Percentiles rank a stretch among this genome's conserved stretches.
Conservation (phyloP, 805 yeast species). For the Candida caryicola region DNA sequence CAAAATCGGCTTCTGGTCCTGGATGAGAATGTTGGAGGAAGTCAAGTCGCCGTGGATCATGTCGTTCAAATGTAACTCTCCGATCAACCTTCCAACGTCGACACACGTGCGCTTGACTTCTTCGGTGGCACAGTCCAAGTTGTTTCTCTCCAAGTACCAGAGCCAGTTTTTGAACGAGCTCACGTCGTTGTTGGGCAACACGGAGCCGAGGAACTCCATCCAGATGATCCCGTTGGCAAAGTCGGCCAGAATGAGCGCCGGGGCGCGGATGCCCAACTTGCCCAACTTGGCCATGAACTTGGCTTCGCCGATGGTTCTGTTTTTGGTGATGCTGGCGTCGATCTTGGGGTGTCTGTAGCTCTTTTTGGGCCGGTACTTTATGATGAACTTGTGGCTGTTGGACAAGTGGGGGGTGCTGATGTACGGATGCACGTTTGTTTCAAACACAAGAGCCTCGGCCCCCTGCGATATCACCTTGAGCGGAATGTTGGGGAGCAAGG, state of each 20-base stretch:
- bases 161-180: slow-evolving; percentile 72
- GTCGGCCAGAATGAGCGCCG: slow-evolving; percentile 74
- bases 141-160: slow-evolving; percentile 53
- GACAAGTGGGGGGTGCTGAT: slow-evolving; percentile 24
- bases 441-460: slow-evolving; percentile 83
- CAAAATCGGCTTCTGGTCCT: slow-evolving; percentile 47
- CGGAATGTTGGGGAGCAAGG: slow-evolving; percentile 47
- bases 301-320: slow-evolving; percentile 82
- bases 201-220: slow-evolving; percentile 77
- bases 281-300: slow-evolving; percentile 61
- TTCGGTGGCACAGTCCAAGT: slow-evolving; percentile 22
- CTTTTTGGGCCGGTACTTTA: slow-evolving; percentile 86
- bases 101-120: slow-evolving; percentile 45
- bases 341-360: slow-evolving; percentile 85
- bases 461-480: slow-evolving; percentile 72
- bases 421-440: slow-evolving; percentile 66
- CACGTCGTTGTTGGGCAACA: slow-evolving; percentile 47
- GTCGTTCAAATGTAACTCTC: slow-evolving; percentile 68
- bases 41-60: slow-evolving; percentile 94
- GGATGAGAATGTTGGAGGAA: slow-evolving; percentile 75
- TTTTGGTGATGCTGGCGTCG: slow-evolving; percentile 72
- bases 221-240: slow-evolving; percentile 75
- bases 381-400: slow-evolving; percentile 45
- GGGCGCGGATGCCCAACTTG: slow-evolving; percentile 62
- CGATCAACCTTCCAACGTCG: slow-evolving; percentile 66